Base-by-base conservation (phyloP, 2,329 filamentous ascomycete genomes). In the Botrytis medusae region DNA sequence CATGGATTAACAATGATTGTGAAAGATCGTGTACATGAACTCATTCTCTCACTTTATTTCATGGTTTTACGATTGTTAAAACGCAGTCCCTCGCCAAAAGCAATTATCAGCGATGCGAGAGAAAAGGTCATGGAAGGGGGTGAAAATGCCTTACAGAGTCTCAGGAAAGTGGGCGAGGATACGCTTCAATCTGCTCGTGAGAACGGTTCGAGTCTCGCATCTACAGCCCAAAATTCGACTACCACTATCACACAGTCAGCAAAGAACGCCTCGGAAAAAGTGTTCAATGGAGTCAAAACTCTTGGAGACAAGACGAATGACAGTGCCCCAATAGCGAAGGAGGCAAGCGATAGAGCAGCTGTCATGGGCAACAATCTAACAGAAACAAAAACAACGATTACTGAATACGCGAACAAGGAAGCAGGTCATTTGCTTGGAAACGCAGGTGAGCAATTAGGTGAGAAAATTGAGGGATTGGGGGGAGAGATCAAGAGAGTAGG, bases 1-100 rank as follows among this genome's bases (percentile, higher is more conserved):
- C 94, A 97, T 79, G 94, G 94, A 0, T 87, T 94, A 69, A 95
- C 94, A 1, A 97, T 97, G 93, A 84, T 95, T 71, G 89, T 93
- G 74, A 97, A 97, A 82, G 93, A 95, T 72, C 84, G 88, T 8
- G 88, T 96, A 14, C 93, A 97, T 80, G 86, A 88, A 42, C 81
- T 91, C 25, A 88, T 97, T 72, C 88, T 97, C 74, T 88, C 89
- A 75, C 78, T 91, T 7, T 97, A 95, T 82, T 92, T 93, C 77
- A 79, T 90, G 10, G 79, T 92, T 2, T 82, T 92, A n/a, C 84
- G 84, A 37, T 75, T 85, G 5, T 75, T 86, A 42, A 81, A 82
- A 69, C 82, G 79, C 32, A 85, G 84, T 74, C 85, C 85, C 0
- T 82, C 80, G n/a, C 80, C 85, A 0, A 80, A 83, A 9, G 82